Evolutionary conservation across 176 grass and related monocot genomes (phyloP), one percentile per base, ranked within the genome.

Genomic region (Carex scoparia): DNA sequence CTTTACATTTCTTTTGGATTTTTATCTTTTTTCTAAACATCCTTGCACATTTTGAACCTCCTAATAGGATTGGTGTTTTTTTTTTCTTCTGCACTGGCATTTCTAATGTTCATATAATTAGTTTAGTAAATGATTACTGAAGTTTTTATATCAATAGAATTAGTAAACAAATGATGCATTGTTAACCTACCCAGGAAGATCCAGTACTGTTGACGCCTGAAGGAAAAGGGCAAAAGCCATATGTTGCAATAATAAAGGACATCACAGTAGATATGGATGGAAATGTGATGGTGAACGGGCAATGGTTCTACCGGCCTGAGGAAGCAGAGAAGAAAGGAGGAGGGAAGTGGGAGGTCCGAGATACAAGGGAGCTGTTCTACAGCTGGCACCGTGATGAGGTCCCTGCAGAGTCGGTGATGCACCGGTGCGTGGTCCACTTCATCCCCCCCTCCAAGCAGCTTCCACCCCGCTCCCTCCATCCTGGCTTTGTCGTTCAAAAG

Each of bases 261-360:
- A 99, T 99, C 81, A 91, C 90, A 73, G 89, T 92, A 85, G 85
- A 90, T 61, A 66, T 40, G 32, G 81, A 95, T 33, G 93, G 88
- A 14, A 95, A 57, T 88, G 76, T 99, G 81, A 89, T 85, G 59
- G 73, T 99, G 64, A 99, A 85, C 68, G 93, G 96, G 37, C 96
- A 99, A 44, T 99, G 96, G 96, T 99, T 99, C 90, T 99, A 99
- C 77, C 89, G 96, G 69, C 96, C 96, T 61, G 96, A 95, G 89
- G 96, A 99, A 69, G 96, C 96, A 79, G 93, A 95, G 38, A 93
- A 88, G 88, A 99, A 88, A 71, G 91, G 84, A 84, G 96, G 96
- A 75, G 96, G 96, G 19, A 92, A 60, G 31, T 99, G 93, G 93
- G 86, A 85, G 81, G 88, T 90, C 85, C 87, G 81, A 59, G 96